Conservation (phyloP, 208 protist genomes). For the Acanthamoeba lugdunensis region DNA sequence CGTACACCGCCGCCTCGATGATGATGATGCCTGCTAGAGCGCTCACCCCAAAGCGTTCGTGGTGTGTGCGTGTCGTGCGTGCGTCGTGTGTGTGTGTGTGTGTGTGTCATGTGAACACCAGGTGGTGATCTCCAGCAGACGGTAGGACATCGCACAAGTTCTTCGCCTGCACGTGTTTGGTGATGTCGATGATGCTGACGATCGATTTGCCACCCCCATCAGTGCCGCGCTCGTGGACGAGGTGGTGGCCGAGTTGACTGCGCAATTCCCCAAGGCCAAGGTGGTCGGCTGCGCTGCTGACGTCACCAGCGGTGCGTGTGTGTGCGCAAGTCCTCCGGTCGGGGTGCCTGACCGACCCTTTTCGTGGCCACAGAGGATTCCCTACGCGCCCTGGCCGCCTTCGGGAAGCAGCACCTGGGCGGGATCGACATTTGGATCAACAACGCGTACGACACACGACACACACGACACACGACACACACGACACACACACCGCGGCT, state of each 20-base stretch:
- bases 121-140: constrained; percentile 25
- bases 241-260: constrained; percentile 18
- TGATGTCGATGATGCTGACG: too few relatives aligned
- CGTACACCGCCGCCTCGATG: not conserved
- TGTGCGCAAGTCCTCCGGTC: too few relatives aligned
- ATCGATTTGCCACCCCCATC: too few relatives aligned
- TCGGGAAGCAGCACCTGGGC: constrained; percentile 8
- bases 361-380: not conserved
- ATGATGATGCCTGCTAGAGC: too few relatives aligned
- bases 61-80: not conserved
- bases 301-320: not conserved
- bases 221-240: not conserved
- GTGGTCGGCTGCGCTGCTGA: not conserved
- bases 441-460: constrained; percentile 19
- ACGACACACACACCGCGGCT: not conserved
- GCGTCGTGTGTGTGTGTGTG: too few relatives aligned
- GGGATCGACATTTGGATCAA: constrained; percentile 43
- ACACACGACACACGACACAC: not conserved
- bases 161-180: too few relatives aligned
- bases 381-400: not conserved
- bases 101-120: not conserved
- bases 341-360: not conserved
- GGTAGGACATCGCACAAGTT: too few relatives aligned
- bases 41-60: too few relatives aligned
- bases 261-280: not conserved